Evolutionary conservation across 225 moss, liverwort and hornwort genomes (phyloP), one percentile per base, ranked within the genome.

Genomic region (Bryum argenteum): DNA sequence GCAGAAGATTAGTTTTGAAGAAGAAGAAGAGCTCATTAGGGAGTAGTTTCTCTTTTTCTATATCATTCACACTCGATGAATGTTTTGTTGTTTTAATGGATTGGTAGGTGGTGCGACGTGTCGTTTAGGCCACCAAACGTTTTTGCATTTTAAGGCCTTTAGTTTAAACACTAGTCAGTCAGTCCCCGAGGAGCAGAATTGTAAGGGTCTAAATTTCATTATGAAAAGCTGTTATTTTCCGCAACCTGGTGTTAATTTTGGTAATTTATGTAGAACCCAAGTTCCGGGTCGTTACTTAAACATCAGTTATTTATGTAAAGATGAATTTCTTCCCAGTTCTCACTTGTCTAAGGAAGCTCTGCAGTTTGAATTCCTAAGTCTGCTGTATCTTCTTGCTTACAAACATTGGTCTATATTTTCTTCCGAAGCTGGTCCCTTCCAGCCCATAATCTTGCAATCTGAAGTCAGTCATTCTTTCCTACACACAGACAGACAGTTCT

Each of bases 181-280:
- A 77, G 48, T 54, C 48, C 77, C 74, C 44, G 63, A 81, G 60
- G 56, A 55, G 75, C 77, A 72, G 77, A 88, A 58, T 79, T 80
- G 84, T 80, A 69, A 77, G 76, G 77, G 81, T 81, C 78, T 78
- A 79, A 87, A 77, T 81, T 73, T 70, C 74, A 74, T 82, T 84
- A 68, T 84, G 79, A 74, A 87, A 82, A 33, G 28, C 28, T 28
- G 77, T 72, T 79, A 55, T 87, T 69, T 75, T 78, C 72, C 68
- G 84, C 70, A 80, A 77, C 51, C 74, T 41, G 70, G 58, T 72
- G 73, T 75, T 84, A 81, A 87, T 73, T 84, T 79, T 76, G 81
- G 71, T 72, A 80, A 78, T 39, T 18, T 69, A 14, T 88, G 79
- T 75, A 80, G 7, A 33, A 87, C 74, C 76, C 81, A 72, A 76